These are phyloP conservation scores for Pythium phragmiticola DNA, from an alignment of 352 stramenopile species.

Conservation along the genomic window DNA sequence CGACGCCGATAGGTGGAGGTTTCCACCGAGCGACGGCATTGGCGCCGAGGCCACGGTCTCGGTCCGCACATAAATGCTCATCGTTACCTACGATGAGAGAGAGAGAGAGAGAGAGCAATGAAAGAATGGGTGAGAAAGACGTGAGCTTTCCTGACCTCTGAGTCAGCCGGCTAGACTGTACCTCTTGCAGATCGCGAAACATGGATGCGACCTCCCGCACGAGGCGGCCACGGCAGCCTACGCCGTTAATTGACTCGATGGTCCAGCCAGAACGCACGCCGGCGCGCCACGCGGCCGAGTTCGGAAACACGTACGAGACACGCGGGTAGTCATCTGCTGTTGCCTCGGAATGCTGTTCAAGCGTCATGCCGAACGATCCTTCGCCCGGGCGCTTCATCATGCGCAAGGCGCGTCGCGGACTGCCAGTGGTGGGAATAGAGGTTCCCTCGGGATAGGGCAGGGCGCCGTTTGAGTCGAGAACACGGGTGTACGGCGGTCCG, in stretches of 20 bases:
- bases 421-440: background rate
- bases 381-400: conserved; percentile 48
- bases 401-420: background rate
- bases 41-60: background rate
- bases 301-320: conserved; percentile 55
- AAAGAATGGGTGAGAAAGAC: background rate
- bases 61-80: conserved; percentile 1
- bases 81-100: conserved; percentile 4
- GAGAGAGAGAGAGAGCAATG: background rate
- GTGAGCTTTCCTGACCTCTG: background rate
- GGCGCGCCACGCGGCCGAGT: conserved; percentile 54
- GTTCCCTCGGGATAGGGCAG: background rate
- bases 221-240: background rate
- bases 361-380: conserved; percentile 68
- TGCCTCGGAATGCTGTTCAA: conserved; percentile 34
- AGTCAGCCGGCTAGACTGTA: background rate
- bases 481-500: background rate
- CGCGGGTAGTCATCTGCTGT: conserved; percentile 34
- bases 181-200: conserved; percentile 19
- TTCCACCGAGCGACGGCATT: background rate
- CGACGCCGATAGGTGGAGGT: background rate
- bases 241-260: conserved; percentile 19
- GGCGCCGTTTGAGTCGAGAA: background rate
- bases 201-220: conserved; percentile 17
- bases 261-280: conserved; percentile 31